phyloP scores from a whole-genome alignment of 352 stramenopile species.

The Phytopythium vexans region DNA sequence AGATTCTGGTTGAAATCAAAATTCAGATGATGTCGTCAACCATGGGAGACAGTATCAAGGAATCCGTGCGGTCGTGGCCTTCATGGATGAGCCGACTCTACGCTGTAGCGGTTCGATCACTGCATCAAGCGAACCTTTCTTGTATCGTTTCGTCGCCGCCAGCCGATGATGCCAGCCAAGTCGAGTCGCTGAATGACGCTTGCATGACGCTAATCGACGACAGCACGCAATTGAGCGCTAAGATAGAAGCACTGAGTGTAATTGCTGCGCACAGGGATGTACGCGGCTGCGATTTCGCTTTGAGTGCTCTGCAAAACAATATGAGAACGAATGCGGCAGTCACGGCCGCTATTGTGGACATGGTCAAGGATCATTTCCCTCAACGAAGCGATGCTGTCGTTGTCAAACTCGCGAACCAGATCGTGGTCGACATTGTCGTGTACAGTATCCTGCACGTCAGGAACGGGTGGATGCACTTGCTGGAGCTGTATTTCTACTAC shows the following conservation, averaged over 20 bases:
- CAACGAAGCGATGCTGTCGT: constrained; percentile 41
- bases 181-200: constrained; percentile 46
- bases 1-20: constrained; percentile 54
- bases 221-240: constrained; percentile 27
- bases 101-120: constrained; percentile 22
- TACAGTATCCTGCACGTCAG: constrained; percentile 71
- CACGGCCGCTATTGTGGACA: constrained; percentile 44
- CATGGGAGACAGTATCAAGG: constrained; percentile 49
- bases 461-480: constrained; percentile 79
- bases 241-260: constrained; percentile 51
- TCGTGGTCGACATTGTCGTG: constrained; percentile 64
- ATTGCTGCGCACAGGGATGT: constrained; percentile 42
- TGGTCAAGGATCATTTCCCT: constrained; percentile 50
- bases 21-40: constrained; percentile 36
- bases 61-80: constrained; percentile 73
- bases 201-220: constrained; percentile 58
- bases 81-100: constrained; percentile 55
- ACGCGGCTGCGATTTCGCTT: constrained; percentile 48
- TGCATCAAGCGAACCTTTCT: not conserved
- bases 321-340: constrained; percentile 28
- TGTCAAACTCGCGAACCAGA: constrained; percentile 43
- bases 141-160: not conserved
- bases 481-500: constrained; percentile 77
- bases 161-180: constrained; percentile 5
- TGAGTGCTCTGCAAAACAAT: constrained; percentile 53